Evolutionary conservation across 2,329 filamentous ascomycete genomes (phyloP).

Genomic region (Beauveria asiatica): DNA sequence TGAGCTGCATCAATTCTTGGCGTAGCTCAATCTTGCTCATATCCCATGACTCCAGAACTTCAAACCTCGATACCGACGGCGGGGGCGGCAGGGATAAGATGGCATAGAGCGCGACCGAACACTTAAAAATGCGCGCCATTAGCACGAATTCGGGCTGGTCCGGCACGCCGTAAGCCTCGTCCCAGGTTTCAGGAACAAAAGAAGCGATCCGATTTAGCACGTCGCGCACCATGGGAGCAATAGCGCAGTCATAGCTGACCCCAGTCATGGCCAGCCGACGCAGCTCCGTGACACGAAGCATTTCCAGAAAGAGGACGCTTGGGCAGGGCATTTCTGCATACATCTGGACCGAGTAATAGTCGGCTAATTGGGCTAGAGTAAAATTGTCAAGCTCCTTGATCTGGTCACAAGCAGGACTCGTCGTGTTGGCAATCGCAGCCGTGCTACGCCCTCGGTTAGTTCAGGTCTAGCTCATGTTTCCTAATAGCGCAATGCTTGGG

Average conservation of each 20-base stretch:
- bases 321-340: slow-evolving; percentile 2
- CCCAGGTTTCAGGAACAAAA: not conserved
- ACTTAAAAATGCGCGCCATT: not conserved
- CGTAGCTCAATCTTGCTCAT: not conserved
- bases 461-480: not conserved
- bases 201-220: not conserved
- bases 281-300: not conserved
- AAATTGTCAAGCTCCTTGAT: not conserved
- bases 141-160: not conserved
- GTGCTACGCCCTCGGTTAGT: not conserved
- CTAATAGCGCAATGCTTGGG: not conserved
- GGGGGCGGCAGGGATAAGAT: not conserved
- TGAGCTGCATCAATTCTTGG: not conserved
- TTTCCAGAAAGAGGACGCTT: not conserved
- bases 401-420: not conserved
- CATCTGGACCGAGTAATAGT: not conserved
- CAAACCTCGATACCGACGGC: not conserved
- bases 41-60: not conserved
- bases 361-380: not conserved
- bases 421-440: not conserved
- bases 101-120: not conserved
- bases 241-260: not conserved
- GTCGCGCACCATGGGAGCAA: not conserved
- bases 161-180: not conserved
- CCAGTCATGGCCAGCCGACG: not conserved